phyloP scores from a whole-genome alignment of 192 early-diverging fungal genomes.

The Coemansia sp. region DNA sequence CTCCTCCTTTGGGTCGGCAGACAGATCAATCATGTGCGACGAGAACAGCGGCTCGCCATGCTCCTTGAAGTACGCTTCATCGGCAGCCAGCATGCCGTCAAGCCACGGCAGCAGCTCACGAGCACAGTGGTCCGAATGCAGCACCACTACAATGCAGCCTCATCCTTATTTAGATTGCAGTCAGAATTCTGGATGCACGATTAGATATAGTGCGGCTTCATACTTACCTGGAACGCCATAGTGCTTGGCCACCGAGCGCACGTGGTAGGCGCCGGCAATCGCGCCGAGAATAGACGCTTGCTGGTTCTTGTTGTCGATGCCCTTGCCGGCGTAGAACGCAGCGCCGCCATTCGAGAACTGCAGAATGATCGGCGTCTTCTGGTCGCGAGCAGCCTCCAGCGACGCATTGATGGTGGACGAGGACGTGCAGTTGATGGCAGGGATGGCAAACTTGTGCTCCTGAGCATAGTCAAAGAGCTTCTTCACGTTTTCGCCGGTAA shows the following conservation, averaged over 20 bases:
- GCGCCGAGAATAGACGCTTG: slow-evolving; percentile 85
- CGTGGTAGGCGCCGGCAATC: slow-evolving; percentile 86
- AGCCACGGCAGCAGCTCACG: slow-evolving; percentile 97
- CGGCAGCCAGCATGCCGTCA: slow-evolving; percentile 93
- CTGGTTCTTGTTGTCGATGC: slow-evolving; percentile 84
- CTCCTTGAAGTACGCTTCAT: slow-evolving; percentile 91
- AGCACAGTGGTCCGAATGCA: slow-evolving; percentile 97
- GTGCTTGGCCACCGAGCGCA: slow-evolving; percentile 75
- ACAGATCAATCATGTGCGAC: slow-evolving; percentile 97
- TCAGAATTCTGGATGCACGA: too few species aligned
- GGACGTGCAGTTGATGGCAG: slow-evolving; percentile 94
- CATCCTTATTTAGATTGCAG: neutral
- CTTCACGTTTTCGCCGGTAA: slow-evolving; percentile 90
- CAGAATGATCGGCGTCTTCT: slow-evolving; percentile 89
- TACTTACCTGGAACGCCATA: slow-evolving; percentile 74
- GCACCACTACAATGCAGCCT: slow-evolving; percentile 44
- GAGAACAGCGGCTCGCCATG: slow-evolving; percentile 95
- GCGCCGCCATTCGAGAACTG: slow-evolving; percentile 95
- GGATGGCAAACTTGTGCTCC: slow-evolving; percentile 88
- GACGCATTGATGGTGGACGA: slow-evolving; percentile 89
- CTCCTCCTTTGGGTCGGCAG: slow-evolving; percentile 89
- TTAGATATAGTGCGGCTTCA: neutral
- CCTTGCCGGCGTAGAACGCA: slow-evolving; percentile 92
- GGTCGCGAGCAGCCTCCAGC: slow-evolving; percentile 91
- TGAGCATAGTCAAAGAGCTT: slow-evolving; percentile 73